Base-by-base conservation (phyloP, 2,329 filamentous ascomycete species). In the Talaromyces sp. region DNA sequence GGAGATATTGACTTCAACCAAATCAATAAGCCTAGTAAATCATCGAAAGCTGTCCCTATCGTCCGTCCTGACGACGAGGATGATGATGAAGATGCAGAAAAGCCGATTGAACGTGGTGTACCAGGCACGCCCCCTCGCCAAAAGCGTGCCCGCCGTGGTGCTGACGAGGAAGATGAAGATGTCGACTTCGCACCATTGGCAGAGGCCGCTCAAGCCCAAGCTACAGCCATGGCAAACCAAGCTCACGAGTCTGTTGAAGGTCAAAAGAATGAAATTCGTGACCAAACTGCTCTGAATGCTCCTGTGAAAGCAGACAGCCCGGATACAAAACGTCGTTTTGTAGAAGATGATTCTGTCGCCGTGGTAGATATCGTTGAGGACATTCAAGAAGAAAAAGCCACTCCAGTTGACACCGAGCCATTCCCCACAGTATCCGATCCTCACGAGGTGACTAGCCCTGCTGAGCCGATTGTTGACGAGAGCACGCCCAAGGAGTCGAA, bases 21-120 rank as follows among this genome's bases (percentile, higher is more conserved):
- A 23, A 82, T 86, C 57, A 77, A 85, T 31, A 89, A 89, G 69
- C 84, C 88, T 6, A 74, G 78, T 0, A 92, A 90, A 76, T 87
- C 86, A 68, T 91, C 88, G 4, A 97, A 95, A 77, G 92, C 92
- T 9, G 84, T 96, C 61, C 90, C 92, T 0, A 96, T 96, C 66
- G 77, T 93, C 9, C 83, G 82, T 42, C 90, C 90, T 1, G 81
- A 86, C 63, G 86, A 81, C 68, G 72, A 73, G 50, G 71, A 78
- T 21, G 71, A 81, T 68, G 72, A 73, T 52, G 71, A 78, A 21
- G 71, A 78, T 21, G 75, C 75, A 16, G 82, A 89, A 63, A 85
- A 86, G 64, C 81, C 83, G 2, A 82, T 52, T 42, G 62, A 63
- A 44, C 58, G 31, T 25, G 88, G 65, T 87, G 87, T 16, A 28